Percentiles rank a stretch among this genome's conserved stretches.
phyloP scores from a whole-genome alignment of 257 asterid genomes.

The Leptodermis oblonga region DNA sequence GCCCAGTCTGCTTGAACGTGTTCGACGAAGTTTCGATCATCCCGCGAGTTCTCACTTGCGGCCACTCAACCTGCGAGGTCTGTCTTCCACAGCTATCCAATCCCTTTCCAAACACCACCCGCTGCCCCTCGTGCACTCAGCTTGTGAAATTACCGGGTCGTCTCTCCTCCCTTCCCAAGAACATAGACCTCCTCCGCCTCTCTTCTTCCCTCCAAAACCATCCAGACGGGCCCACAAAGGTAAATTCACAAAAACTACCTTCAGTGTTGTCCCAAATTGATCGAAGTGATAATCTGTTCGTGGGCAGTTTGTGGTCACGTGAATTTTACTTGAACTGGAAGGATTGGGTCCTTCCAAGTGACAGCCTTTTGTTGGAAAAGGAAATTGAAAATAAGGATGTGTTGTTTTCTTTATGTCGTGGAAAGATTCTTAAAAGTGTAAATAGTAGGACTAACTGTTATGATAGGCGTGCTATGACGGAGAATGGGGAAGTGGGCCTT shows the following conservation, averaged over 20 bases:
- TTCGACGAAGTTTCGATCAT: constrained; percentile 51
- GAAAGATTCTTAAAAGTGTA: constrained; percentile 27
- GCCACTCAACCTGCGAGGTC: constrained; percentile 79
- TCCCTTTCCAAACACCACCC: constrained; percentile 64
- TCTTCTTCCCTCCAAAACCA: constrained; percentile 41
- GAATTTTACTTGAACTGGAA: constrained; percentile 63
- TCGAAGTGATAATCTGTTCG: constrained; percentile 16
- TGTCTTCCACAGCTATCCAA: constrained; percentile 70
- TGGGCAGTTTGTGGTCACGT: constrained; percentile 46
- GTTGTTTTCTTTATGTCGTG: constrained; percentile 22
- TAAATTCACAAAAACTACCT: constrained; percentile 25
- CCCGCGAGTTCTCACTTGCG: constrained; percentile 89
- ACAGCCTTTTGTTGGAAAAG: constrained; percentile 33
- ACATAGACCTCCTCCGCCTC: constrained; percentile 78
- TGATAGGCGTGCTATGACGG: constrained; percentile 35
- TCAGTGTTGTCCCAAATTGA: constrained; percentile 6
- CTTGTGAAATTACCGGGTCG: constrained; percentile 53
- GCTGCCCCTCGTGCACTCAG: constrained; percentile 81
- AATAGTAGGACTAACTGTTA: background rate
- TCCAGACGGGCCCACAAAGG: constrained; percentile 25
- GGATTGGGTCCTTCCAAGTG: constrained; percentile 62
- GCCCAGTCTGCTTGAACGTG: constrained; percentile 76
- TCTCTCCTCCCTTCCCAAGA: constrained; percentile 74
- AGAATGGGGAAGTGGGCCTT: constrained; percentile 47
- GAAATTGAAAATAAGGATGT: constrained; percentile 16